Evolutionary conservation across 1,284 basidiomycete species (phyloP), one percentile per base, ranked within the genome.

Genomic region (Pseudozyma tsukubaensis): DNA sequence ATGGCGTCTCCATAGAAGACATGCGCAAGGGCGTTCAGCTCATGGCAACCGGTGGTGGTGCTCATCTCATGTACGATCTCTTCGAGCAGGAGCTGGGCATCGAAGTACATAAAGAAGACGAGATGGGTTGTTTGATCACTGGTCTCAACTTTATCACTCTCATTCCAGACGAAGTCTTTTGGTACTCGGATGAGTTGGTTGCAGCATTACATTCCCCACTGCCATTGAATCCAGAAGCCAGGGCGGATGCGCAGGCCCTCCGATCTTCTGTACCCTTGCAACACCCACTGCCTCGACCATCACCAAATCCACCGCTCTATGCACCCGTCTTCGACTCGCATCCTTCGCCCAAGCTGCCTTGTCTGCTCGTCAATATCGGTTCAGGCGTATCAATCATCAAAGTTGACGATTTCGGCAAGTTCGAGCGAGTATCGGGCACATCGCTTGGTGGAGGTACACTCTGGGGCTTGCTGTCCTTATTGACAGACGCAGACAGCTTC

Each of bases 391-490:
- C 94, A 39, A 93, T 99, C 79, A 94, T 99, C 87, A 94, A 93
- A 86, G 93, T 99, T 4, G 94, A 98, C 82, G 94, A 93, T 78
- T 92, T 94, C 84, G 97, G 97, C 24, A 90, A 89, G 70, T 99
- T 92, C 83, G 97, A 99, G 87, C 92, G 97, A 81, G 93, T 99
- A 48, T 95, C 93, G 74, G 97, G 97, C 29, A 99, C 97, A 45
- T 95, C 93, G 86, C 86, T 99, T 50, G 97, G 97, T 47, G 97
- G 97, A n/a, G 97, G 96, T 39, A 99, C 97, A n/a, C 87, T 99
- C 18, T 99, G 97, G 97, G 97, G 97, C 19, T 85, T 99, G 76
- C 86, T 99, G 59, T 96, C 93, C 82, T 86, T 99, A 64, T 87
- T 99, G 72, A 99, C 97, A 19, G 93, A 94, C 49, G 97, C 97